A percentile compares a stretch with the other conserved stretches of the same genome.
Evolutionary conservation across 352 stramenopile genomes (phyloP).

Genomic region (Saprolegnia diclina): DNA sequence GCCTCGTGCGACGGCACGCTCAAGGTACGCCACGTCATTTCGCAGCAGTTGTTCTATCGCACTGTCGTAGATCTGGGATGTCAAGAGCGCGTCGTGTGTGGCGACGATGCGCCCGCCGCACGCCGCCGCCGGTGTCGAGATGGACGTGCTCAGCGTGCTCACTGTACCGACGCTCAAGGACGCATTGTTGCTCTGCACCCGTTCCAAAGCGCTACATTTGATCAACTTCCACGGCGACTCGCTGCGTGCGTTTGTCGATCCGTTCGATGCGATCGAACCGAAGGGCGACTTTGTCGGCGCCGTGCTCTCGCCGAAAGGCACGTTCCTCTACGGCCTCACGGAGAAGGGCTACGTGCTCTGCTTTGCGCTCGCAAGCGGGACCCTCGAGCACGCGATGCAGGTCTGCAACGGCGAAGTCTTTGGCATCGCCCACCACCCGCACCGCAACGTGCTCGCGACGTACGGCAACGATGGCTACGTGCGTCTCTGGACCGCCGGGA

Average conservation of each 20-base stretch:
- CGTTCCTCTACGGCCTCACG: slow-evolving; percentile 82
- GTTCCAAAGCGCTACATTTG: slow-evolving; percentile 71
- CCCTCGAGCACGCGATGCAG: slow-evolving; percentile 71
- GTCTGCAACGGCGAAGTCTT: slow-evolving; percentile 76
- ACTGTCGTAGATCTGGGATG: slow-evolving; percentile 68
- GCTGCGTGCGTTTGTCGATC: slow-evolving; percentile 57
- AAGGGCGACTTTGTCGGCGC: slow-evolving; percentile 85
- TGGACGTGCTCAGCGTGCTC: slow-evolving; percentile 70
- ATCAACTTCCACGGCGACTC: slow-evolving; percentile 63
- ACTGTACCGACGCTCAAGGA: slow-evolving; percentile 54
- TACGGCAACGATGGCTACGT: slow-evolving; percentile 83
- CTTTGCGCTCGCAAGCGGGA: slow-evolving; percentile 50
- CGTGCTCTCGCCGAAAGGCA: slow-evolving; percentile 67
- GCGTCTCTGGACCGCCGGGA: slow-evolving; percentile 59
- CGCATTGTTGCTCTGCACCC: slow-evolving; percentile 83
- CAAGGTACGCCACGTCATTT: slow-evolving; percentile 40
- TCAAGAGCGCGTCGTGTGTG: slow-evolving; percentile 76
- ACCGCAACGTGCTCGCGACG: slow-evolving; percentile 85
- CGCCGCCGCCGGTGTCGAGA: slow-evolving; percentile 44
- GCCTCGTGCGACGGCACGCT: slow-evolving; percentile 87
- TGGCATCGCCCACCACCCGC: slow-evolving; percentile 79
- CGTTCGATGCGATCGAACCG: slow-evolving; percentile 46
- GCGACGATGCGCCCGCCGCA: slow-evolving; percentile 62
- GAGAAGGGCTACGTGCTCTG: slow-evolving; percentile 78
- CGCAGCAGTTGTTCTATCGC: neutral